phyloP scores from a whole-genome alignment of 371 early-diverging fungal species.

The Lichtheimia ramosa region DNA sequence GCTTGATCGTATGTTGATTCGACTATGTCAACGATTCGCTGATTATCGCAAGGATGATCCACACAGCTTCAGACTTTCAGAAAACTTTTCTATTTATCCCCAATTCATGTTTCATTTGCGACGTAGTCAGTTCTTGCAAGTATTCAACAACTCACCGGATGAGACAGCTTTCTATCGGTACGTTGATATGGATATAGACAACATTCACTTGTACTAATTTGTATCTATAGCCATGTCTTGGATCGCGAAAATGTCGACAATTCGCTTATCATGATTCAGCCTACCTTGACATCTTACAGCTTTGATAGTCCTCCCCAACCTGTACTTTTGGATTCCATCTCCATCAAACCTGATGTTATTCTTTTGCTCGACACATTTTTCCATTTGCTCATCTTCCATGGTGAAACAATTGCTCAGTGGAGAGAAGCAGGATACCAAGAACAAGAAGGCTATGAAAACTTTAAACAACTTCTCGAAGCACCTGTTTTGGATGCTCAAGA shows the following conservation, averaged over 20 bases:
- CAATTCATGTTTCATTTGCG: constrained; percentile 99
- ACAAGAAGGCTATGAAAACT: constrained; percentile 66
- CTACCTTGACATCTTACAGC: constrained; percentile 93
- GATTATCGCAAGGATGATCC: constrained; percentile 97
- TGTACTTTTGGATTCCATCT: constrained; percentile 96
- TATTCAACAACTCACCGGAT: constrained; percentile 99
- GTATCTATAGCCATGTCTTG: constrained; percentile 73
- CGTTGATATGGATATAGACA: neutral
- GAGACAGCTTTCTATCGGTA: constrained; percentile 96
- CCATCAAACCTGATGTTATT: constrained; percentile 95
- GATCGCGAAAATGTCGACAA: constrained; percentile 95
- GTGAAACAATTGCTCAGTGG: constrained; percentile 71
- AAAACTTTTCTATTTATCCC: constrained; percentile 97
- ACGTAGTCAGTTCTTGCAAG: constrained; percentile 97
- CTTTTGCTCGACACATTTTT: constrained; percentile 96
- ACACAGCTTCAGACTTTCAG: constrained; percentile 85
- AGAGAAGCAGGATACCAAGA: constrained; percentile 51
- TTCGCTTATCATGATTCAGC: constrained; percentile 99
- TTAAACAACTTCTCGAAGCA: constrained; percentile 90
- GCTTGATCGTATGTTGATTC: constrained; percentile 98
- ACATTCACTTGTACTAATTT: no score
- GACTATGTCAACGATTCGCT: constrained; percentile 97
- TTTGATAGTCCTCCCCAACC: constrained; percentile 92
- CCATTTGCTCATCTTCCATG: constrained; percentile 53
- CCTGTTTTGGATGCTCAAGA: constrained; percentile 91